Percentiles rank a stretch among this genome's conserved stretches.
Conservation (phyloP, 163 green algal species). For the Scenedesmus sp. region DNA sequence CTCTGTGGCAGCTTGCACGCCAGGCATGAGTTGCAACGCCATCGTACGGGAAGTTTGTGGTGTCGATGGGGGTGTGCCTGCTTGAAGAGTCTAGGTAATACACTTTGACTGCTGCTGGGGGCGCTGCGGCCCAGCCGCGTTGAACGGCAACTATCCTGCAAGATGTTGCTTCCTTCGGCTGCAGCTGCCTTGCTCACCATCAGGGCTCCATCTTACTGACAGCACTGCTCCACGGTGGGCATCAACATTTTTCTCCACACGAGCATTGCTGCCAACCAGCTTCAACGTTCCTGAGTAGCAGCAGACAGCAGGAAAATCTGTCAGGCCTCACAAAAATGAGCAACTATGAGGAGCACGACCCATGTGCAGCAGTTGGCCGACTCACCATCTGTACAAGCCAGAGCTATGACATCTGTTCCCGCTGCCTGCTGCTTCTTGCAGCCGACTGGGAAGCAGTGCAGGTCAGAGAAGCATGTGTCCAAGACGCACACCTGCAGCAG, state of each 20-base stretch:
- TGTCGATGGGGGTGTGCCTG: too few relatives aligned
- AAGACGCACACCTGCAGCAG: slow-evolving; percentile 73
- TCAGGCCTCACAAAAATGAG: background rate
- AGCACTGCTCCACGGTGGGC: slow-evolving; percentile 82
- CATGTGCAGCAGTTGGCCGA: background rate
- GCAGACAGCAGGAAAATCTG: background rate
- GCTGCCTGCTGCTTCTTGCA: slow-evolving; percentile 64
- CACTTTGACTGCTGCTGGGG: background rate
- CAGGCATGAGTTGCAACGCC: too few relatives aligned
- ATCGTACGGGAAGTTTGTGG: too few relatives aligned
- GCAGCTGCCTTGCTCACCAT: slow-evolving; percentile 61
- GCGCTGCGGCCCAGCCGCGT: too few relatives aligned
- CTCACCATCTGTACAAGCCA: slow-evolving; percentile 79
- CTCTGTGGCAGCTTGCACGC: too few relatives aligned
- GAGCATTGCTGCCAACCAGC: slow-evolving; percentile 68
- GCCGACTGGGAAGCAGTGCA: slow-evolving; percentile 75
- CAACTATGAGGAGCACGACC: too few relatives aligned
- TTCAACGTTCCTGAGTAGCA: slow-evolving; percentile 73
- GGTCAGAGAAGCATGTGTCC: slow-evolving; percentile 74
- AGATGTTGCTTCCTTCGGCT: background rate
- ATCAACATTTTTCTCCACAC: slow-evolving; percentile 78
- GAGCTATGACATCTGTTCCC: slow-evolving; percentile 69
- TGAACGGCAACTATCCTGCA: background rate
- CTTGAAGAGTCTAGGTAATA: too few relatives aligned
- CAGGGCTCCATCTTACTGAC: slow-evolving; percentile 77